phyloP scores from a whole-genome alignment of 129 eudicot species.

The Solidago caesia region DNA sequence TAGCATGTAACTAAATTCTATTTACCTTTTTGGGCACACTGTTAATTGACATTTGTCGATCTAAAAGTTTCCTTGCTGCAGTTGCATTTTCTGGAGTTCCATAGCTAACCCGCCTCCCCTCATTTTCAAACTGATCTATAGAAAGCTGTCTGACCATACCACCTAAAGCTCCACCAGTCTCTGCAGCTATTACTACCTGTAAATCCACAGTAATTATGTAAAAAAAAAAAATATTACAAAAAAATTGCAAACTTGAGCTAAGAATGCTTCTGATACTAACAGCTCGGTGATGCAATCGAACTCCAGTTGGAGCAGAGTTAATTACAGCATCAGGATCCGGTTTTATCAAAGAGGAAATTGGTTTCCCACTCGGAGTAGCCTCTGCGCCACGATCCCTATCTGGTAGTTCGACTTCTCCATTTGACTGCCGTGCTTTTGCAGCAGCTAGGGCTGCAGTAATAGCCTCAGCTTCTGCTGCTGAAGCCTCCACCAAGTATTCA shows the following conservation, averaged over 20 bases:
- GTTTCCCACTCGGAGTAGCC: conserved; percentile 95
- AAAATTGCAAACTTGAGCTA: neutral
- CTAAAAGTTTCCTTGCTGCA: conserved; percentile 95
- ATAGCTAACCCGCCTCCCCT: conserved; percentile 89
- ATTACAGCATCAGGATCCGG: conserved; percentile 54
- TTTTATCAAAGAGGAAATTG: conserved; percentile 49
- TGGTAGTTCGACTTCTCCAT: conserved; percentile 88
- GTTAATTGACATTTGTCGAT: conserved; percentile 87
- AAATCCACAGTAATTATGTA: conserved; percentile 25
- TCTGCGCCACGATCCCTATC: conserved; percentile 95
- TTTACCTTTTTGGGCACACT: conserved; percentile 94
- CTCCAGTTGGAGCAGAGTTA: conserved; percentile 70
- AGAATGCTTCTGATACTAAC: conserved; percentile 46
- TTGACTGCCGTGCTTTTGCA: conserved; percentile 92
- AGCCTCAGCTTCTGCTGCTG: conserved; percentile 99
- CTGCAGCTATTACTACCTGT: conserved; percentile 95
- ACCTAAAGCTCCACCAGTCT: conserved; percentile 97
- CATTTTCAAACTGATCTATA: conserved; percentile 96
- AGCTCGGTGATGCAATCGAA: conserved; percentile 95
- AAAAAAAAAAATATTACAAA: neutral
- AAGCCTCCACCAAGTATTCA: conserved; percentile 93
- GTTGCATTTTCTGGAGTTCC: conserved; percentile 97
- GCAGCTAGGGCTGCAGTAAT: conserved; percentile 81
- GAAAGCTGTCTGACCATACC: conserved; percentile 98
- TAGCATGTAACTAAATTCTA: neutral